Percentiles rank a stretch among this genome's conserved stretches.
Conservation (phyloP, 176 grass and related monocot genomes). For the Oryza longistaminata region DNA sequence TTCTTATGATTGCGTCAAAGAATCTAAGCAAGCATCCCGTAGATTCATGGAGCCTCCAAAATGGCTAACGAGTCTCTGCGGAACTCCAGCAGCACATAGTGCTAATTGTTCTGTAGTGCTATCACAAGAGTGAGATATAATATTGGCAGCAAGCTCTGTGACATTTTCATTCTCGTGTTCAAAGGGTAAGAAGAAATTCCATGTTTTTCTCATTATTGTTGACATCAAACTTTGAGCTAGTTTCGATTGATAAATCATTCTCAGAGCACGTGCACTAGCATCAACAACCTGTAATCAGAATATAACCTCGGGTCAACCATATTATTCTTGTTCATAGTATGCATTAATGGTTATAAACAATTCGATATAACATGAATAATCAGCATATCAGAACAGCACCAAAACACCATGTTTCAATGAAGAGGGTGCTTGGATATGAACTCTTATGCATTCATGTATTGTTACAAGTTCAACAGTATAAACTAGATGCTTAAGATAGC, state of each 20-base stretch:
- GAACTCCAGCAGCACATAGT: conserved; percentile 75
- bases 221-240: conserved; percentile 79
- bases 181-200: conserved; percentile 91
- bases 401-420: conserved; percentile 3
- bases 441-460: conserved; percentile 1
- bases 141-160: conserved; percentile 88
- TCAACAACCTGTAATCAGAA: conserved; percentile 73
- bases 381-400: conserved; percentile 10
- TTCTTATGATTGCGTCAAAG: conserved; percentile 74
- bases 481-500: background rate
- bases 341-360: background rate
- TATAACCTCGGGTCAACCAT: conserved; percentile 29
- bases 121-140: conserved; percentile 86
- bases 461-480: conserved; percentile 7
- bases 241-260: conserved; percentile 98
- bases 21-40: conserved; percentile 82
- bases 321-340: background rate
- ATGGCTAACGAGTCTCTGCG: conserved; percentile 72
- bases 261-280: conserved; percentile 90
- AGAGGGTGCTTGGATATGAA: background rate
- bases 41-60: conserved; percentile 87
- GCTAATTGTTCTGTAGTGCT: conserved; percentile 67
- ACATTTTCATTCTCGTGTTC: conserved; percentile 87
- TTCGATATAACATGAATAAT: conserved; percentile 31
- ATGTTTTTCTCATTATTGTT: conserved; percentile 75